These are phyloP conservation scores for Verticillium nubilum DNA, from an alignment of 2,329 filamentous ascomycete genomes.

Conservation along the genomic window DNA sequence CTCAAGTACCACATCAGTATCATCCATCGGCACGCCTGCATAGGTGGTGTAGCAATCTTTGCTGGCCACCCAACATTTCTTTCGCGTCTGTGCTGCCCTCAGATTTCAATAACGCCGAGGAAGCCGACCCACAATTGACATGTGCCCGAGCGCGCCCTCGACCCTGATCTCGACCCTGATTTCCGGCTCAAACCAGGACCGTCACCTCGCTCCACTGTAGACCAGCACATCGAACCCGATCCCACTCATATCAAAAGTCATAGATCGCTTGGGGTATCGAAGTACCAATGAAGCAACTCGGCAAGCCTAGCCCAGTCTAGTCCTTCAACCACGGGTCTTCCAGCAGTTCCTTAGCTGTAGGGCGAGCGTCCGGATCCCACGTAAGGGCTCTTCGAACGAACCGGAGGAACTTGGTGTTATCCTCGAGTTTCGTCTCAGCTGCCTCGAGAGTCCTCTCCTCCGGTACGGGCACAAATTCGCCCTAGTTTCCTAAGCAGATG, in stretches of 20 bases:
- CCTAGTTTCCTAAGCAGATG: constrained; percentile 14
- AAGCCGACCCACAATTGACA: no score
- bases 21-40: no score
- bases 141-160: no score
- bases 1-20: no score
- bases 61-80: no score
- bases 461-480: constrained; percentile 15
- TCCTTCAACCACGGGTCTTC: constrained; percentile 16
- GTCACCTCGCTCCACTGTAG: no score
- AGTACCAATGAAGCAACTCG: neutral
- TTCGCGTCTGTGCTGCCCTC: no score
- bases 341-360: constrained; percentile 17
- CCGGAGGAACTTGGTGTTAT: constrained; percentile 4
- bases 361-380: constrained; percentile 15
- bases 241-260: no score
- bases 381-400: constrained; percentile 17
- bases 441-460: constrained; percentile 12
- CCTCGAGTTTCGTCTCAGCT: constrained; percentile 11
- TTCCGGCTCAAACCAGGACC: neutral
- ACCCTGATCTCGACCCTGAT: constrained; percentile 1
- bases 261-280: no score
- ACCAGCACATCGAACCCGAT: no score
- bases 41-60: no score
- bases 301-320: neutral
- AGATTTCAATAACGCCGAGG: no score